Base-by-base conservation (phyloP, 305 asterid species). In the Fraxinus greggii region DNA sequence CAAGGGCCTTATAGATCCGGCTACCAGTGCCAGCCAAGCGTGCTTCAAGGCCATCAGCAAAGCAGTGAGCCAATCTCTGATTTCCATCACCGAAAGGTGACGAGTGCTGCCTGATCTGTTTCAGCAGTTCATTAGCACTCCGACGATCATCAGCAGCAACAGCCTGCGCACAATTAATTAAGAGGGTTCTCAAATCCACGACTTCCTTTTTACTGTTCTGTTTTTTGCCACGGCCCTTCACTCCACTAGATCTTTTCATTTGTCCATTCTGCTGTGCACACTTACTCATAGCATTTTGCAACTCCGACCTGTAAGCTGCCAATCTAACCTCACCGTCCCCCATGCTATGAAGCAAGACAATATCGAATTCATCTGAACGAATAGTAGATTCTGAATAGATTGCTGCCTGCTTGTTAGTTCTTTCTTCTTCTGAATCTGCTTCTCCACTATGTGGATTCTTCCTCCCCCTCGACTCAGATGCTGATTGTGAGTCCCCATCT, bases 51-150 rank as follows among this genome's bases (percentile, higher is more conserved):
- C 93, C 90, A 69, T 89, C 84, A 0, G 96, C 98, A 81, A 78
- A 92, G 86, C 89, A 91, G 82, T 91, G 85, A 77, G 96, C 90
- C 59, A 93, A 32, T 83, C 98, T 86, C 83, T 92, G 93, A 84
- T 79, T 88, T 56, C 94, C 92, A 36, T 92, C 97, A 19, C 98
- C 98, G 15, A 78, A 85, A 24, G 96, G 93, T 31, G 93, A 89
- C 0, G 96, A 89, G 78, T 94, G 97, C 86, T 85, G 92, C 83
- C 94, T 89, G 73, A 94, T 89, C 83, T 90, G 92, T 78, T 89
- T 89, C 83, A 92, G 84, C 82, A 91, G 77, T 65, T 90, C 95
- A 6, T 76, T 31, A 3, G 93, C 92, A 77, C 32, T 86, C 12
- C 86, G 78, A 63, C 79, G 84, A 63, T 90, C 95, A 24, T 89